Conservation (phyloP, 75 land plant species). For the Azolla pinnata region DNA sequence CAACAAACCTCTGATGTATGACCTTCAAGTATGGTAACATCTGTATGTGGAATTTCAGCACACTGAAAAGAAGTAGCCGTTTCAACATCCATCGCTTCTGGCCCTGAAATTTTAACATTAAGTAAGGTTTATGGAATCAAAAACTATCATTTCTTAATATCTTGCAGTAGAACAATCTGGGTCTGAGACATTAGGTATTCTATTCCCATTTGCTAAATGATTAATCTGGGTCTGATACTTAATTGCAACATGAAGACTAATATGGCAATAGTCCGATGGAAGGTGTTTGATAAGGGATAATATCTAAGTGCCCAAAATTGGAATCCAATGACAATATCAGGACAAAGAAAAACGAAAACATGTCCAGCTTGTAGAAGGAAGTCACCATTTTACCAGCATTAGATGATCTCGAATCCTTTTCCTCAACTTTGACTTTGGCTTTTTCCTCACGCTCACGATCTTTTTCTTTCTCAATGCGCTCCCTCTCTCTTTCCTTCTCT, state of each 20-base stretch:
- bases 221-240: too few relatives aligned
- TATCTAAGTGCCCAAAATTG: too few relatives aligned
- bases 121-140: too few relatives aligned
- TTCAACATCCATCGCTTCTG: constrained; percentile 59
- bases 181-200: too few relatives aligned
- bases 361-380: neutral
- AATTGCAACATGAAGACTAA: too few relatives aligned
- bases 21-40: constrained; percentile 81
- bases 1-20: constrained; percentile 77
- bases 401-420: constrained; percentile 6
- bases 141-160: too few relatives aligned
- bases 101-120: constrained; percentile 22
- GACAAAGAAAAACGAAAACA: too few relatives aligned
- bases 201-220: too few relatives aligned
- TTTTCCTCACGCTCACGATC: constrained; percentile 52
- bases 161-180: too few relatives aligned
- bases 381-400: constrained; percentile 1
- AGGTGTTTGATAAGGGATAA: too few relatives aligned
- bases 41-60: constrained; percentile 56
- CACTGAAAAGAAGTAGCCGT: constrained; percentile 23
- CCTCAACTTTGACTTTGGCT: constrained; percentile 45
- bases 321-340: too few relatives aligned
- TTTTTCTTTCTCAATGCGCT: constrained; percentile 41
- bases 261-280: too few relatives aligned
- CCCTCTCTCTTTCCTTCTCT: constrained; percentile 39